Evolutionary conservation across 2,329 filamentous ascomycete species (phyloP), one percentile per base, ranked within the genome.

Genomic region (Phyllachora maydis): DNA sequence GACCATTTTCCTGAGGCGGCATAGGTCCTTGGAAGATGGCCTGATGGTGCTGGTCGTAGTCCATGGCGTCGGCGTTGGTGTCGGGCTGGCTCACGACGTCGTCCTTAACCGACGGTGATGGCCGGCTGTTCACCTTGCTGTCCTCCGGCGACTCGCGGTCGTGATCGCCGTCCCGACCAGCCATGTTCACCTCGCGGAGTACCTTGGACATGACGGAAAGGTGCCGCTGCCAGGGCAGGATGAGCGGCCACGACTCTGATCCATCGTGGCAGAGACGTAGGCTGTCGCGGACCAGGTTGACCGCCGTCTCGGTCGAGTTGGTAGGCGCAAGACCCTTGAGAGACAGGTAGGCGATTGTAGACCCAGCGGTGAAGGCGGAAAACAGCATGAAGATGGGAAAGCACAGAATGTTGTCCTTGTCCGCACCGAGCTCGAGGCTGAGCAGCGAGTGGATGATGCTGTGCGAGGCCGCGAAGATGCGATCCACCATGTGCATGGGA

Each of bases 331-430:
- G 40, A 7, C 62, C 61, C 45, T 67, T 68, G 21, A 69, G 52
- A n/a, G 62, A 65, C 15, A 69, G 50, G 41, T 66, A 69, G 8
- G 64, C 64, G 2, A 67, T 57, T 1, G 64, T 68, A 3, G 63
- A 63, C 30, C 62, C 62, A 3, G 63, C 60, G 0, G 62, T 67
- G 30, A 69, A 69, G 23, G 62, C 58, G 0, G 63, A 61, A 39
- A 69, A 69, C 8, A 68, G 48, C 64, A 69, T 68, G 30, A 66
- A 65, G 26, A 69, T 62, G 18, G 64, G 64, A 42, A 67, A 65
- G 41, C 58, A 65, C n/a, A 60, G 47, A n/a, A 58, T 50, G 13
- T 52, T 49, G 25, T 67, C 60, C 45, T 67, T 67, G 24, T 68
- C 62, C 2, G 55, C 49, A 7, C 61, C 60, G 8, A 50, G 42